Evolutionary conservation across 805 yeast species (phyloP).

Genomic region (Isabelozyma rhagii): DNA sequence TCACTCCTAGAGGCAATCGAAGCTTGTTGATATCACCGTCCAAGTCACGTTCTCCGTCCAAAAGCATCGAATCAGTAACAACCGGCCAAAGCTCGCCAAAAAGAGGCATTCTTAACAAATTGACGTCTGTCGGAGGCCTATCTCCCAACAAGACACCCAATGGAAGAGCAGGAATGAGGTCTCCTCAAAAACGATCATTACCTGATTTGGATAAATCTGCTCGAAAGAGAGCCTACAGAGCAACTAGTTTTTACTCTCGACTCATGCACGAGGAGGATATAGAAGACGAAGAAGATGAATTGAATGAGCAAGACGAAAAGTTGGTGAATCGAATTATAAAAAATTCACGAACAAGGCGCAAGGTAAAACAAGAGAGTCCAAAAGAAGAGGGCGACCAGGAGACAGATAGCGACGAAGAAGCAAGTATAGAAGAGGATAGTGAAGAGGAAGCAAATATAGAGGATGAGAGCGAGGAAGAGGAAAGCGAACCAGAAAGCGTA

Average conservation of each 20-base stretch:
- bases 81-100: not conserved
- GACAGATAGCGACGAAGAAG: conserved; percentile 1
- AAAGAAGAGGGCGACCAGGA: conserved; percentile 1
- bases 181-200: conserved; percentile 39
- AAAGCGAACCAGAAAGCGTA: not conserved
- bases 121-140: conserved; percentile 1
- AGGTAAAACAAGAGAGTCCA: conserved; percentile 1
- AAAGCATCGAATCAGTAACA: conserved; percentile 25
- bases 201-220: conserved; percentile 46
- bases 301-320: conserved; percentile 36
- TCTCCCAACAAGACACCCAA: conserved; percentile 35
- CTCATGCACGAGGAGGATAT: conserved; percentile 32
- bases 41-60: conserved; percentile 13
- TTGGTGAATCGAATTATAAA: conserved; percentile 43
- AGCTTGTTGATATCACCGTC: conserved; percentile 14
- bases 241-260: conserved; percentile 23
- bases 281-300: conserved; percentile 19
- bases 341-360: conserved; percentile 12
- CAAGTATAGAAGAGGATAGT: conserved; percentile 3
- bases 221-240: conserved; percentile 40
- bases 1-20: conserved; percentile 22
- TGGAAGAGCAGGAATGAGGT: conserved; percentile 45
- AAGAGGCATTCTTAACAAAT: not conserved
- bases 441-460: not conserved
- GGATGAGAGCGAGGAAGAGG: conserved; percentile 2